A percentile compares a stretch with the other conserved stretches of the same genome.
Conservation (phyloP, 176 grass and related monocot species). For the Themeda triandra region DNA sequence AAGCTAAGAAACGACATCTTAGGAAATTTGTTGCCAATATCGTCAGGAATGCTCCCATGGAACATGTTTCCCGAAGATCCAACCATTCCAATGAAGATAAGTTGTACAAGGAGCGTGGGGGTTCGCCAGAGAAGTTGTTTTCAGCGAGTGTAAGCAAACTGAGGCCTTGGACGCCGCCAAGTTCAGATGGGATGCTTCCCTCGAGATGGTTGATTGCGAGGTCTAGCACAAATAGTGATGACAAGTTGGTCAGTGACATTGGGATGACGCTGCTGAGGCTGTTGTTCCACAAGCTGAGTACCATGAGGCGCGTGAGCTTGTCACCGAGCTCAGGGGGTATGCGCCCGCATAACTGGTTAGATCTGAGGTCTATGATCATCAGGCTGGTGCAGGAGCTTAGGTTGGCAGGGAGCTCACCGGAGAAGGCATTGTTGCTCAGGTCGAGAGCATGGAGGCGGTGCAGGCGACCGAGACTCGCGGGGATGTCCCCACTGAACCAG, state of each 20-base stretch:
- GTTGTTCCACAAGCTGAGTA: background rate
- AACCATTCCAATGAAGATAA: too few species aligned
- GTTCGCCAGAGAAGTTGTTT: background rate
- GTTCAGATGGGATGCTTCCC: background rate
- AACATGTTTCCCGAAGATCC: too few species aligned
- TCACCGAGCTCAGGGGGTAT: background rate
- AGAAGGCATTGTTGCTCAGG: background rate
- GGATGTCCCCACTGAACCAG: background rate
- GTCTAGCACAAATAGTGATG: background rate
- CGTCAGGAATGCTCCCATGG: too few species aligned
- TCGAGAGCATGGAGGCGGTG: background rate
- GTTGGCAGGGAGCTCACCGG: background rate
- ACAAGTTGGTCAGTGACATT: too few species aligned
- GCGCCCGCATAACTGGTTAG: background rate
- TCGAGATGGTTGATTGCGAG: background rate
- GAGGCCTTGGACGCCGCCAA: background rate
- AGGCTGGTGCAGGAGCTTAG: background rate
- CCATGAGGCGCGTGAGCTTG: background rate
- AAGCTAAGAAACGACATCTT: too few species aligned
- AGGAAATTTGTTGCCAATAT: too few species aligned
- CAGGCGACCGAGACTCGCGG: too few species aligned
- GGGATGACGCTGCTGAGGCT: background rate
- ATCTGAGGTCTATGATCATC: fast-evolving
- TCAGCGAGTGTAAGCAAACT: fast-evolving
- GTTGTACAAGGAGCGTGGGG: background rate